Evolutionary conservation across 768 basidiomycete species (phyloP).

Genomic region (Obba rivulosa): DNA sequence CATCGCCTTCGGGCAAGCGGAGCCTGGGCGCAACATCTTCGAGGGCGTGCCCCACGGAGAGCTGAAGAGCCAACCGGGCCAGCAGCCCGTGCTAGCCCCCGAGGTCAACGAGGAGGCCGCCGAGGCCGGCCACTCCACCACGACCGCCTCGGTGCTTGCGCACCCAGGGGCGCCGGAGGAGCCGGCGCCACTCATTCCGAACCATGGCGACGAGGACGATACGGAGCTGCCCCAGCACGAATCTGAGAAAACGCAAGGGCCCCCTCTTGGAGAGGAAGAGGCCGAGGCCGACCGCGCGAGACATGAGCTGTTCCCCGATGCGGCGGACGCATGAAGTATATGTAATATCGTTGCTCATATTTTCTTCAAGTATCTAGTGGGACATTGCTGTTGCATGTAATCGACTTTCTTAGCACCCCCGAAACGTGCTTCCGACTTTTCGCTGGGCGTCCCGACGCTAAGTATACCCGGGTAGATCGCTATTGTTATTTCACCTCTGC

Average conservation of each 20-base stretch:
- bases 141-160: not conserved
- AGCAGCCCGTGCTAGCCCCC: not conserved
- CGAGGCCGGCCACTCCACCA: not conserved
- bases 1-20: conserved; percentile 46
- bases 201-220: not conserved
- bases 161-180: not conserved
- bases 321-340: not conserved
- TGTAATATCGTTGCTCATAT: not conserved
- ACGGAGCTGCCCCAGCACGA: not conserved
- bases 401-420: too few relatives aligned
- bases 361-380: too few relatives aligned
- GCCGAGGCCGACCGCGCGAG: conserved; percentile 31
- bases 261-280: conserved; percentile 24
- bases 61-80: conserved; percentile 37
- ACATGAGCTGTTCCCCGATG: conserved; percentile 32
- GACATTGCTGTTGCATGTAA: too few relatives aligned
- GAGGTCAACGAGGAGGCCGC: not conserved
- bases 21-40: conserved; percentile 76
- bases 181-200: not conserved
- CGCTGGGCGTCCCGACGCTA: too few relatives aligned
- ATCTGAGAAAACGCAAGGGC: conserved; percentile 18
- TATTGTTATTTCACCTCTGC: too few relatives aligned
- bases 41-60: conserved; percentile 43
- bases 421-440: too few relatives aligned
- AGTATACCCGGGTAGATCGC: too few relatives aligned